Evolutionary conservation across 768 basidiomycete species (phyloP).

Genomic region (Trametopsis cervina): DNA sequence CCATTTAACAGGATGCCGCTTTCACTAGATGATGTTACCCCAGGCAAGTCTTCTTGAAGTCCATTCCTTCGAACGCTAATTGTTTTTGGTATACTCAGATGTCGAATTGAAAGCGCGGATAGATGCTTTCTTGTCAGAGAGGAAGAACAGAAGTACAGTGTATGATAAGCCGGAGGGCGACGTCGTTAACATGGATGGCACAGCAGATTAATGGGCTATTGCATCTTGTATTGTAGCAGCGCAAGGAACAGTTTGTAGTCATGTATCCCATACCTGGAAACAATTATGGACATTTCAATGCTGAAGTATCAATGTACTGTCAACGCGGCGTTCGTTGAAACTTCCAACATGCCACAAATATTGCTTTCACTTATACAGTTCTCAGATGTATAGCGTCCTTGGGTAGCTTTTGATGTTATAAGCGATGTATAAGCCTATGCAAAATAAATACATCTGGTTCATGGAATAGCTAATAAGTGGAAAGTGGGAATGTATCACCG

Average conservation of each 20-base stretch:
- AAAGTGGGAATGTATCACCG: constrained; percentile 39
- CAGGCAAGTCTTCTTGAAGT: constrained; percentile 41
- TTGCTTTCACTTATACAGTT: too few species aligned
- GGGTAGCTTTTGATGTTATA: too few species aligned
- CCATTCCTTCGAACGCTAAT: neutral
- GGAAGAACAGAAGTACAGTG: constrained; percentile 26
- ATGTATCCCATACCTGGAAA: too few species aligned
- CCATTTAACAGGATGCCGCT: constrained; percentile 93
- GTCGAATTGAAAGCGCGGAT: constrained; percentile 41
- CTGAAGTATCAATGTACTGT: too few species aligned
- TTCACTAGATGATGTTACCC: constrained; percentile 68
- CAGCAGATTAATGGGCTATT: constrained; percentile 14
- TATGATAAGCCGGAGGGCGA: constrained; percentile 23
- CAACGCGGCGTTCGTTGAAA: too few species aligned
- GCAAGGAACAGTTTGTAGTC: too few species aligned
- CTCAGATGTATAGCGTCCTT: too few species aligned
- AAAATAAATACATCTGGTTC: too few species aligned
- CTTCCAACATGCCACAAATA: too few species aligned
- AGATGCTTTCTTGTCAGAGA: constrained; percentile 35
- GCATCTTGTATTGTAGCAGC: too few species aligned
- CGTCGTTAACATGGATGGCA: constrained; percentile 26
- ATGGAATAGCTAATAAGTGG: neutral
- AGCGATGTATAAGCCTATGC: too few species aligned
- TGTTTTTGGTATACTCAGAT: constrained; percentile 25
- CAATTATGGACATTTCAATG: too few species aligned